These are phyloP conservation scores for Ogataea allantospora DNA, from an alignment of 805 yeast species.

Conservation along the genomic window DNA sequence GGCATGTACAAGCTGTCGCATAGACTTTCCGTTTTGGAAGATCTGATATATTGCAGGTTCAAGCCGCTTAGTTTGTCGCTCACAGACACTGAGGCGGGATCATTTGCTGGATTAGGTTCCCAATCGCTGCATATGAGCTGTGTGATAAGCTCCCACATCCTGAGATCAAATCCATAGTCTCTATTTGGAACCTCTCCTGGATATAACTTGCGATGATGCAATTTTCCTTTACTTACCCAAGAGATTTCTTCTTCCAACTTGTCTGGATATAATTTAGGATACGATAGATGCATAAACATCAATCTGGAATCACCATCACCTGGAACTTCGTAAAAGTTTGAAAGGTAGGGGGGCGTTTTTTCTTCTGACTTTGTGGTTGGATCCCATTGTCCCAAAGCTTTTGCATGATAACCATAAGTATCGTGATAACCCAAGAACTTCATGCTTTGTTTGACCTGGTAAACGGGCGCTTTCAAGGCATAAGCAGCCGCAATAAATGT, in stretches of 20 bases:
- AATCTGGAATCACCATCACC: slow-evolving; percentile 25
- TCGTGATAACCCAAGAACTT: slow-evolving; percentile 51
- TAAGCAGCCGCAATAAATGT: slow-evolving; percentile 70
- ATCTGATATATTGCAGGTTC: slow-evolving; percentile 29
- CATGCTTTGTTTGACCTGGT: slow-evolving; percentile 53
- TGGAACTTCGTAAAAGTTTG: slow-evolving; percentile 33
- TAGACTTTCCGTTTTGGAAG: slow-evolving; percentile 25
- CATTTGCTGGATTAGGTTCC: slow-evolving; percentile 8
- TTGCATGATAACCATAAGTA: slow-evolving; percentile 33
- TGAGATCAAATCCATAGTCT: slow-evolving; percentile 39
- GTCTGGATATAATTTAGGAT: slow-evolving; percentile 49
- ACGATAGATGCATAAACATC: slow-evolving; percentile 57
- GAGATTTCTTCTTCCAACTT: slow-evolving; percentile 20
- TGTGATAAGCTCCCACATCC: slow-evolving; percentile 39
- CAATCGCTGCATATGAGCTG: slow-evolving; percentile 35
- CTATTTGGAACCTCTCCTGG: slow-evolving; percentile 24
- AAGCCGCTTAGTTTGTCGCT: slow-evolving; percentile 23
- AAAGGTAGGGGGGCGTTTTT: not conserved
- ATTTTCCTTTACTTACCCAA: slow-evolving; percentile 8
- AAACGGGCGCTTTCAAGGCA: slow-evolving; percentile 28
- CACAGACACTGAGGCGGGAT: slow-evolving; percentile 21
- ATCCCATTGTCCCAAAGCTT: slow-evolving; percentile 45
- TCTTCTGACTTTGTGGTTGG: slow-evolving; percentile 38
- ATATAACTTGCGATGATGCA: slow-evolving; percentile 35
- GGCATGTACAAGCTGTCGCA: slow-evolving; percentile 37